Conservation (phyloP, 345 rosid species). For the Dipteronia sinensis region DNA sequence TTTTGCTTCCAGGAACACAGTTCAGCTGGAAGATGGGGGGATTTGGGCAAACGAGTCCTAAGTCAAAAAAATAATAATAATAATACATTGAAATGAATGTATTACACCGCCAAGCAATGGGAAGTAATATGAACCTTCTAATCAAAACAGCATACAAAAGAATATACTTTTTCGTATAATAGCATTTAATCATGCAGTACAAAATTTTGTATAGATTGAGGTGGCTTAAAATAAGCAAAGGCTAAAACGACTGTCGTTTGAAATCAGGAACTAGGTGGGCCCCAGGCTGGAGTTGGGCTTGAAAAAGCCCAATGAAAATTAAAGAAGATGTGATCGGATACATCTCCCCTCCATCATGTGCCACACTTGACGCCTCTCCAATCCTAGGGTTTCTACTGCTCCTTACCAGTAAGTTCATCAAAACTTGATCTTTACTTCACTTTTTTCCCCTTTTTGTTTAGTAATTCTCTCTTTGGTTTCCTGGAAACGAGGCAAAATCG, state of each 20-base stretch:
- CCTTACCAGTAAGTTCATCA: constrained; percentile 23
- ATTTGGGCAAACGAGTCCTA: too few species aligned
- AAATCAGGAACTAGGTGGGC: too few species aligned
- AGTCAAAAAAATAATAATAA: too few species aligned
- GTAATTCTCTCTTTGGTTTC: constrained; percentile 8
- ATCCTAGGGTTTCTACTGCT: constrained; percentile 39
- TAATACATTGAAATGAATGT: too few species aligned
- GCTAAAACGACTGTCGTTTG: too few species aligned
- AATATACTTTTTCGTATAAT: not conserved
- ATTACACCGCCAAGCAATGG: too few species aligned
- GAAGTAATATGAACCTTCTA: too few species aligned
- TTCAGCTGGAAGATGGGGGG: too few species aligned
- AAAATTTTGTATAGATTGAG: not conserved
- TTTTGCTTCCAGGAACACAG: too few species aligned
- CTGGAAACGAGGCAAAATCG: not conserved
- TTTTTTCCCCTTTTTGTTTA: not conserved
- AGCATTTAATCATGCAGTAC: not conserved
- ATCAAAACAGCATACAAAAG: too few species aligned
- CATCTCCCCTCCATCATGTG: constrained; percentile 41
- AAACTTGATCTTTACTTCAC: constrained; percentile 1
- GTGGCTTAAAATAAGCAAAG: too few species aligned
- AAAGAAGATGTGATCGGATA: constrained; percentile 30
- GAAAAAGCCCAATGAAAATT: not conserved
- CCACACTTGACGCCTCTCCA: constrained; percentile 23
- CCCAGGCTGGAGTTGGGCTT: not conserved